Evolutionary conservation across 768 basidiomycete species (phyloP).

Genomic region (Amanita fuliginea): DNA sequence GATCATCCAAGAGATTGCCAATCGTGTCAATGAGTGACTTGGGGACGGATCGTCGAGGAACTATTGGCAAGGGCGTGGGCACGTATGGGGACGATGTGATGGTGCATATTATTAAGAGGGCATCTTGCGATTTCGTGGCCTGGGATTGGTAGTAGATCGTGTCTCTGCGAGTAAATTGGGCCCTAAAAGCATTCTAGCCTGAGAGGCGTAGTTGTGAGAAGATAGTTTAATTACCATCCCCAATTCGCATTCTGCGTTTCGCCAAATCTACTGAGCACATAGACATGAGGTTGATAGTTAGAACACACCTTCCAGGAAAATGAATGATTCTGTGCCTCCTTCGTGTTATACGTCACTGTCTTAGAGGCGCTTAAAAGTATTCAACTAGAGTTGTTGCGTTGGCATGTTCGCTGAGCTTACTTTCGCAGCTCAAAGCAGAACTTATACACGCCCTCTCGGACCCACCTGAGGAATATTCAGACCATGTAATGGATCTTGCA

Average conservation of each 20-base stretch:
- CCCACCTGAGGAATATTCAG: conserved; percentile 42
- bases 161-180: conserved; percentile 73
- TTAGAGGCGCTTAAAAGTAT: conserved; percentile 24
- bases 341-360: conserved; percentile 43
- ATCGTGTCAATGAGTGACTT: conserved; percentile 57
- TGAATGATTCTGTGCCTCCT: conserved; percentile 75
- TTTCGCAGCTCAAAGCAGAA: conserved; percentile 77
- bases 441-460: conserved; percentile 76
- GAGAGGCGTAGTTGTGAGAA: neutral
- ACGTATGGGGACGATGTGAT: conserved; percentile 58
- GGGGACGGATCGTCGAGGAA: conserved; percentile 47
- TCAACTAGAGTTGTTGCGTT: neutral
- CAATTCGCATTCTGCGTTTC: conserved; percentile 62
- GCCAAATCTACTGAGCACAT: neutral
- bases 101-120: conserved; percentile 67
- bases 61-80: conserved; percentile 30
- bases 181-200: conserved; percentile 29
- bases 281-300: neutral
- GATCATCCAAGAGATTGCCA: conserved; percentile 70
- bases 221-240: conserved; percentile 54
- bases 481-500: conserved; percentile 3
- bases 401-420: conserved; percentile 20
- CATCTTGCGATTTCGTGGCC: conserved; percentile 45
- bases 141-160: conserved; percentile 49
- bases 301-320: conserved; percentile 51